Percentiles rank a stretch among this genome's conserved stretches.
Conservation (phyloP, 73 alveolate genomes). For the Tetrahymena thermophila region DNA sequence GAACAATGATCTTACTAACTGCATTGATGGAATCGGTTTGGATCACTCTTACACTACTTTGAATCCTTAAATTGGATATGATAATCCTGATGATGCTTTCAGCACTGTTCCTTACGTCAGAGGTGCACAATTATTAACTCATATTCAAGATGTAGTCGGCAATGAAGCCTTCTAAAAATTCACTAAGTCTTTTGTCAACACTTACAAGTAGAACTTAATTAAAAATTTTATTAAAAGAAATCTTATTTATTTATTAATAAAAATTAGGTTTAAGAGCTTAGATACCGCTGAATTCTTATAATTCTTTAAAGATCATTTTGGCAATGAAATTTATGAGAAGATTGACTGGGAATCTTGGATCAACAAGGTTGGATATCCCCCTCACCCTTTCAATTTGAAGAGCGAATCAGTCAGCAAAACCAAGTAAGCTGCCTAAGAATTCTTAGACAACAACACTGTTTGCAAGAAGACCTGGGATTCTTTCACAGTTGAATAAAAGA, state of each 20-base stretch:
- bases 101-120: conserved; percentile 96
- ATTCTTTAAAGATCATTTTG: neutral
- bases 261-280: conserved; percentile 10
- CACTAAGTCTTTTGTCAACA: conserved; percentile 56
- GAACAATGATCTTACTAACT: neutral
- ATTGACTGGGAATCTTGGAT: conserved; percentile 89
- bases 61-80: conserved; percentile 67
- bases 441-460: neutral
- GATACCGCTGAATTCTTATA: neutral
- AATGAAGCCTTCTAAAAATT: conserved; percentile 59
- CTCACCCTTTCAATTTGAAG: conserved; percentile 49
- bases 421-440: neutral
- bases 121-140: conserved; percentile 85
- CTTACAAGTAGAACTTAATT: conserved; percentile 9
- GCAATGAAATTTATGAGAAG: conserved; percentile 10
- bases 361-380: conserved; percentile 61
- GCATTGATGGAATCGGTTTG: conserved; percentile 38
- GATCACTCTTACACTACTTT: conserved; percentile 65
- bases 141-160: conserved; percentile 81
- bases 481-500: neutral
- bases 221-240: conserved; percentile 31
- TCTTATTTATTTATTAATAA: conserved; percentile 24
- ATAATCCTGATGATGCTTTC: conserved; percentile 97
- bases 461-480: neutral
- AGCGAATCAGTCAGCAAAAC: neutral